A percentile compares a stretch with the other conserved stretches of the same genome.
Evolutionary conservation across 2,329 filamentous ascomycete genomes (phyloP).

Genomic region (Nemania sp.): DNA sequence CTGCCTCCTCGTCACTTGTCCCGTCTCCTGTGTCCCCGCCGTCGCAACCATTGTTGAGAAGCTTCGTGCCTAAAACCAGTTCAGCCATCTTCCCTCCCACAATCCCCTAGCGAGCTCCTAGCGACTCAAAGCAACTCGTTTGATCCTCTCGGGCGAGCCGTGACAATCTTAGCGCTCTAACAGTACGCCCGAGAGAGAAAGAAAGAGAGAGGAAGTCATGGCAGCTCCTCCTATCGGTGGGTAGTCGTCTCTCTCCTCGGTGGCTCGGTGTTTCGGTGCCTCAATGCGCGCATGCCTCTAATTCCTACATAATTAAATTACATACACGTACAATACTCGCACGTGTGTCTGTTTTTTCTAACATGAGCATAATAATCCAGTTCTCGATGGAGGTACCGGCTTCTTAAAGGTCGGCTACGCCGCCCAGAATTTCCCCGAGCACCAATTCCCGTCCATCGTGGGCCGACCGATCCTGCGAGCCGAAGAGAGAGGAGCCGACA

Average conservation of each 20-base stretch:
- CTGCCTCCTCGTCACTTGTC: conserved; percentile 36
- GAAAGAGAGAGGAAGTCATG: conserved; percentile 55
- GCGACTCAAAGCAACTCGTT: neutral
- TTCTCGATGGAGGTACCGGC: conserved; percentile 99
- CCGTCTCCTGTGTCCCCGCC: conserved; percentile 11
- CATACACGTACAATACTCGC: neutral
- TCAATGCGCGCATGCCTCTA: neutral
- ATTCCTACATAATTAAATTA: neutral
- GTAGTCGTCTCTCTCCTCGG: conserved; percentile 46
- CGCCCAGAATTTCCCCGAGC: conserved; percentile 98
- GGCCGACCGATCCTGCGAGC: conserved; percentile 96
- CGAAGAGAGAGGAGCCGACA: conserved; percentile 79
- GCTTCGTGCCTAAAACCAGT: conserved; percentile 8
- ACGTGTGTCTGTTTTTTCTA: conserved; percentile 31
- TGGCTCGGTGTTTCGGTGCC: conserved; percentile 28
- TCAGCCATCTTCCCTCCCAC: neutral
- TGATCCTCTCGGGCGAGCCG: conserved; percentile 34
- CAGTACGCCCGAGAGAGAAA: conserved; percentile 31
- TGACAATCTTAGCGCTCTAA: conserved; percentile 26
- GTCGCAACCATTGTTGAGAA: conserved; percentile 22
- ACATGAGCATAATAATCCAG: conserved; percentile 61
- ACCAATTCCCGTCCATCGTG: conserved; percentile 98
- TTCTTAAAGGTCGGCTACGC: conserved; percentile 99
- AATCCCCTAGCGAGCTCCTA: neutral
- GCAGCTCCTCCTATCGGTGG: conserved; percentile 67